A percentile compares a stretch with the other conserved stretches of the same genome.
These are phyloP conservation scores for Trifolium dubium DNA, from an alignment of 306 rosid species.

Conservation along the genomic window DNA sequence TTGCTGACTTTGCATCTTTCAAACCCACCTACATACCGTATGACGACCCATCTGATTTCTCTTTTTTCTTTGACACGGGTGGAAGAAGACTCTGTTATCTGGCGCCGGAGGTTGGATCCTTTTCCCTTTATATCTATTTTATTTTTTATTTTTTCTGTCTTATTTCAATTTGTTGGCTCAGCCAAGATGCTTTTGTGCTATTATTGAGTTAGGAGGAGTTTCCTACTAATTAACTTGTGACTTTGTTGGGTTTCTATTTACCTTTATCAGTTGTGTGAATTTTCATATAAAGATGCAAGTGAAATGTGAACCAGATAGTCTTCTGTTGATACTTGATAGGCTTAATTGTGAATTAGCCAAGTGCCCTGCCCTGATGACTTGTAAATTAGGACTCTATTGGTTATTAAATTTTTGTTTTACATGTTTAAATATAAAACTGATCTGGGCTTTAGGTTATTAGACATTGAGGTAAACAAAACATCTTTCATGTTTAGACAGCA, in stretches of 20 bases:
- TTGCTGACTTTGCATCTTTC: constrained; percentile 94
- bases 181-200: constrained; percentile 15
- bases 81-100: constrained; percentile 98
- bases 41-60: constrained; percentile 95
- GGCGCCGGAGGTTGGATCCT: constrained; percentile 81
- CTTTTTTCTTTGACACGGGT: constrained; percentile 95
- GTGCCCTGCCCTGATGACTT: constrained; percentile 6
- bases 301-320: constrained; percentile 10
- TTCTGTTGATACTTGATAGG: constrained; percentile 17
- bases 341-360: constrained; percentile 13
- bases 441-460: constrained; percentile 14
- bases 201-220: constrained; percentile 19
- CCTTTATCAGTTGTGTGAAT: not conserved
- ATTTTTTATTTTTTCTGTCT: constrained; percentile 22
- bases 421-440: not conserved
- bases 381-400: not conserved
- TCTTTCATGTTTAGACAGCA: constrained; percentile 11
- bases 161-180: constrained; percentile 25
- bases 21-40: constrained; percentile 96
- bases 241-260: constrained; percentile 19
- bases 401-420: not conserved
- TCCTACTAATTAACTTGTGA: constrained; percentile 17
- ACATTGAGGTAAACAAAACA: constrained; percentile 5
- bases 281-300: constrained; percentile 21
- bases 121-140: constrained; percentile 29